phyloP scores from a whole-genome alignment of 2,329 filamentous ascomycete genomes.

The Trichoderma afroharzianum region DNA sequence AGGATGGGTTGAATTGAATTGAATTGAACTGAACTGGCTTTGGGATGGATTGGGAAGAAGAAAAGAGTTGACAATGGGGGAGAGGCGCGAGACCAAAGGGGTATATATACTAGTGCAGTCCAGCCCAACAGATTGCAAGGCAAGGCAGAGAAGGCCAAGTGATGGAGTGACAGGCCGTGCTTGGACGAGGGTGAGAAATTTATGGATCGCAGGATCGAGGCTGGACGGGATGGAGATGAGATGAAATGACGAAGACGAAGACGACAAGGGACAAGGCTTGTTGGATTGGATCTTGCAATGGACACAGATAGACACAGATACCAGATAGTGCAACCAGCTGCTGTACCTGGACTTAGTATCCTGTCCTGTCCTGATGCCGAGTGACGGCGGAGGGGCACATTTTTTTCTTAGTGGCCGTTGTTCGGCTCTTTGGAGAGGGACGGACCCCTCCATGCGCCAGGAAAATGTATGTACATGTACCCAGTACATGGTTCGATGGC shows the following conservation, averaged over 20 bases:
- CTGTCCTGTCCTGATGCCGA: background rate
- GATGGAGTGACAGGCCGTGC: background rate
- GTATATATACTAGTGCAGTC: slow-evolving; percentile 2
- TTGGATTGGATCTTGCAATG: background rate
- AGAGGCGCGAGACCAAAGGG: background rate
- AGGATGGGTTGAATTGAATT: background rate
- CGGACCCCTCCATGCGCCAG: background rate
- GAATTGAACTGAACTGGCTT: slow-evolving; percentile 14
- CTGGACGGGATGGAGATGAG: background rate
- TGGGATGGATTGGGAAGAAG: background rate
- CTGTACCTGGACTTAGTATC: background rate
- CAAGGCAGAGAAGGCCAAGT: background rate
- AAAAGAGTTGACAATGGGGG: background rate
- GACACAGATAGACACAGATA: background rate
- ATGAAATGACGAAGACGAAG: background rate
- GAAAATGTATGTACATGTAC: background rate
- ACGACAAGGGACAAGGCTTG: background rate
- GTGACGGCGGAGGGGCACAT: slow-evolving; percentile 10
- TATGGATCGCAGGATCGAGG: background rate
- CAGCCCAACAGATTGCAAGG: slow-evolving; percentile 2
- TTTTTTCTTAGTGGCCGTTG: background rate
- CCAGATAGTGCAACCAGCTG: background rate
- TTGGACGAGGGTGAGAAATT: background rate
- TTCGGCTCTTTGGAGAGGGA: background rate
- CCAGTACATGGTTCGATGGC: background rate